Base-by-base conservation (phyloP, 1,284 basidiomycete species). In the Sporisorium exsertum region DNA sequence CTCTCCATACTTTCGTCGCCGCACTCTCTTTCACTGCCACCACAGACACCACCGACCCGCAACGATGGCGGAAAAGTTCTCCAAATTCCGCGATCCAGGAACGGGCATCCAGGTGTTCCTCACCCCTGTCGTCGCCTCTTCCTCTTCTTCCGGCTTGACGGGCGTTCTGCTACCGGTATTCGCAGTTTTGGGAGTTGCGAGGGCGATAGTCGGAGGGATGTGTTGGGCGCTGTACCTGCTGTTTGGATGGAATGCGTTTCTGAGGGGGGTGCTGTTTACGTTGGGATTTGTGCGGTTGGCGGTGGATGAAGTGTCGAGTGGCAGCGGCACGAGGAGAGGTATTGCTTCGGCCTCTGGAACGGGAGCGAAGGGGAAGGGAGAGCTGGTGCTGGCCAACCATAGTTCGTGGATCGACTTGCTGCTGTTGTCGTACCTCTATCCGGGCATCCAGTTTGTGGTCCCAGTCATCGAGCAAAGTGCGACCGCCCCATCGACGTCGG, bases 371-470 rank as follows among this genome's bases (percentile, higher is more conserved):
- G 22, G 45, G 10, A 71, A 66, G 26, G 80, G 81, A 12, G 82
- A 83, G 61, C 2, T 84, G 22, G 77, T 85, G 47, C 20, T 85
- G 27, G 51, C 78, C 7, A 85, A 85, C 42, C 78, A 76, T n/a
- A 78, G 79, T 0, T 78, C 73, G 12, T 82, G 74, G 70, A 51
- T 84, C 37, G 84, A 85, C 20, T 49, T 84, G 5, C 51, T 85
- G 8, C 75, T 80, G 51, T 72, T 85, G 9, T 42, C 79, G 0
- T 79, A 79, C 51, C 57, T 76, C 56, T 81, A 53, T 42, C 64
- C 73, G 3, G 55, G 64, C 12, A 49, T 58, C 7, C 18, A 24
- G 16, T 72, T 69, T 16, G 59, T 62, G 0, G 54, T 68, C 4
- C 71, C 76, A 1, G 54, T 72, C 16, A 67, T 73, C 37, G 16